Evolutionary conservation across 148 eudicot species (phyloP).

Genomic region (Limonium bicolor): DNA sequence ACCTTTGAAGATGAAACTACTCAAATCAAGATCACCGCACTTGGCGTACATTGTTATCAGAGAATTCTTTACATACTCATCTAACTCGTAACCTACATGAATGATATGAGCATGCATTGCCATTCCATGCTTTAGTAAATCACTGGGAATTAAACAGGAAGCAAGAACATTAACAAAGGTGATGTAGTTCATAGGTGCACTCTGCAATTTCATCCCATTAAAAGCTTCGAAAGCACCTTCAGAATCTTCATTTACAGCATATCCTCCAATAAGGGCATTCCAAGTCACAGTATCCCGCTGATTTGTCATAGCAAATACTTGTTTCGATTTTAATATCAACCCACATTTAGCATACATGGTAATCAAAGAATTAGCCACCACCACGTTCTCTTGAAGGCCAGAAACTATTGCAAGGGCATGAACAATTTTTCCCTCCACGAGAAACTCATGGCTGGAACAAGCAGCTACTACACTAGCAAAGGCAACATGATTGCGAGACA

Average conservation of each 20-base stretch:
- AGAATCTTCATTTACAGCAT: conserved; percentile 45
- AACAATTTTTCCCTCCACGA: conserved; percentile 28
- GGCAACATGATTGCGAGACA: conserved; percentile 28
- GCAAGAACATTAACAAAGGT: conserved; percentile 49
- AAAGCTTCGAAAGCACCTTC: conserved; percentile 29
- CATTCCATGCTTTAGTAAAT: conserved; percentile 34
- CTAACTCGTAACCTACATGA: conserved; percentile 33
- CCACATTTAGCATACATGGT: conserved; percentile 63
- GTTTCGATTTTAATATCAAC: conserved; percentile 30
- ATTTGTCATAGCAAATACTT: conserved; percentile 30
- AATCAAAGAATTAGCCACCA: conserved; percentile 57
- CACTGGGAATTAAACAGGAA: conserved; percentile 22
- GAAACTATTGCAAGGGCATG: conserved; percentile 39
- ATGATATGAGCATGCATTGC: conserved; percentile 45
- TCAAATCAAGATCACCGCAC: conserved; percentile 60
- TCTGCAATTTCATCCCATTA: conserved; percentile 30
- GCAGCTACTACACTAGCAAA: conserved; percentile 59
- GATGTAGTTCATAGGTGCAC: conserved; percentile 37
- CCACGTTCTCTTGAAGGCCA: conserved; percentile 34
- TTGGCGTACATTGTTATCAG: conserved; percentile 78
- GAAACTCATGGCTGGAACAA: conserved; percentile 42
- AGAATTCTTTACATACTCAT: conserved; percentile 63
- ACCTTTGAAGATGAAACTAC: conserved; percentile 27
- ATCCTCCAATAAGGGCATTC: conserved; percentile 65
- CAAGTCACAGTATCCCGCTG: conserved; percentile 50